Conservation (phyloP, 176 grass and related monocot genomes). For the Aegilops speltoides region DNA sequence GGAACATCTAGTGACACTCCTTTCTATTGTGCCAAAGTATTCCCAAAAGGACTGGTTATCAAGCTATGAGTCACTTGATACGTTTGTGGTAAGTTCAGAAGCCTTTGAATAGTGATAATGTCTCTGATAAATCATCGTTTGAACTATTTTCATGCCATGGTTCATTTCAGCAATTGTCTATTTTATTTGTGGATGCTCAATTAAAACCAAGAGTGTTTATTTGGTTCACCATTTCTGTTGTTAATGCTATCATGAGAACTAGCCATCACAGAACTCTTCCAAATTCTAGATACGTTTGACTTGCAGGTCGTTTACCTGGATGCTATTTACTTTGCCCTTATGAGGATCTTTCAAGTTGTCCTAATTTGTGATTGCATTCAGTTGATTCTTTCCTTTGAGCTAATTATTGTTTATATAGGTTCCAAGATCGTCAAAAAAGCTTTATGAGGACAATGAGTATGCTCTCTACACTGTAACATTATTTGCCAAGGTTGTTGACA, state of each 20-base stretch:
- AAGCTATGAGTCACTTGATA: constrained; percentile 79
- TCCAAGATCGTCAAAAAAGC: constrained; percentile 79
- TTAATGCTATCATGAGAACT: neutral
- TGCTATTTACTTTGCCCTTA: constrained; percentile 4
- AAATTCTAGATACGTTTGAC: constrained; percentile 13
- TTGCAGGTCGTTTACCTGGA: neutral
- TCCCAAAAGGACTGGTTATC: constrained; percentile 94
- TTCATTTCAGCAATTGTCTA: neutral
- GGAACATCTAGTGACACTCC: constrained; percentile 94
- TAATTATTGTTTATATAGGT: constrained; percentile 59
- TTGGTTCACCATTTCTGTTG: neutral
- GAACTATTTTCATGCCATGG: neutral
- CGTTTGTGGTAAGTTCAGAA: constrained; percentile 68
- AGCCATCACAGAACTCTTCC: neutral
- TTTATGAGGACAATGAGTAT: constrained; percentile 90
- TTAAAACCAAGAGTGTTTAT: neutral
- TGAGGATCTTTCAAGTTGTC: neutral
- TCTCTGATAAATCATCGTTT: neutral
- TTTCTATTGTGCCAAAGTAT: constrained; percentile 92
- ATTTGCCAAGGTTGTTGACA: constrained; percentile 86
- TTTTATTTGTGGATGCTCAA: neutral
- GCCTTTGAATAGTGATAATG: neutral
- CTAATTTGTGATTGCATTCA: neutral
- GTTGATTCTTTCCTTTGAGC: constrained; percentile 4
- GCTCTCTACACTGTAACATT: constrained; percentile 93